phyloP scores from a whole-genome alignment of 1,284 basidiomycete genomes.

The Coriolopsis trogii region DNA sequence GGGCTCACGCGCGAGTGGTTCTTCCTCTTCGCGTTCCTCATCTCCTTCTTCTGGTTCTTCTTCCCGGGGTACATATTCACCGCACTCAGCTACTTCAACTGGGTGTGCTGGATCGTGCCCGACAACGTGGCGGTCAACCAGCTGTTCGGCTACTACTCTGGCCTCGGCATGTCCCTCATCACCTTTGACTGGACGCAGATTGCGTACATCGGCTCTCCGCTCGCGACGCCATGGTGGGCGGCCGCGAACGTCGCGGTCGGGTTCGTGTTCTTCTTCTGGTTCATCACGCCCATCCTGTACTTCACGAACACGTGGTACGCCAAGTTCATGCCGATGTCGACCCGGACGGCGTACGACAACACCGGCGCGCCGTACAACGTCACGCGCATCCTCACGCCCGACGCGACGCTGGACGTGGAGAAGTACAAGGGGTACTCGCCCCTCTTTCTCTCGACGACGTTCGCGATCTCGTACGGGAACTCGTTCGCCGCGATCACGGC shows the following conservation, averaged over 20 bases:
- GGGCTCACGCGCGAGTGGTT: slow-evolving; percentile 52
- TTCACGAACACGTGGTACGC: slow-evolving; percentile 43
- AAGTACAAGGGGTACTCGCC: slow-evolving; percentile 66
- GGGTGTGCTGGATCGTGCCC: slow-evolving; percentile 66
- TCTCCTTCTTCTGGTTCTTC: slow-evolving; percentile 35
- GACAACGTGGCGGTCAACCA: slow-evolving; percentile 73
- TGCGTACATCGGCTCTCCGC: slow-evolving; percentile 35
- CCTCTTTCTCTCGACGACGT: slow-evolving; percentile 56
- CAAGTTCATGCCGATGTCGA: slow-evolving; percentile 43
- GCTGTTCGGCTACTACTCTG: slow-evolving; percentile 77
- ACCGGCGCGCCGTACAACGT: slow-evolving; percentile 57
- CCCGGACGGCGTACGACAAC: slow-evolving; percentile 39
- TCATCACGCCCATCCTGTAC: slow-evolving; percentile 63
- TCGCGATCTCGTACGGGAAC: slow-evolving; percentile 58
- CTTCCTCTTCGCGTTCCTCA: slow-evolving; percentile 33
- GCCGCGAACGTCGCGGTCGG: slow-evolving; percentile 34
- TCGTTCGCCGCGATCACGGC: slow-evolving; percentile 60
- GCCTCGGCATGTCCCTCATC: slow-evolving; percentile 73
- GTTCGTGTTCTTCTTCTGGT: slow-evolving; percentile 47
- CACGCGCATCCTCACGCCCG: slow-evolving; percentile 45
- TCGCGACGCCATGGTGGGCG: slow-evolving; percentile 38
- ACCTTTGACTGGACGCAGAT: slow-evolving; percentile 45
- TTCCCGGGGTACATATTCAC: slow-evolving; percentile 53
- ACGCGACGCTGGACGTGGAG: slow-evolving; percentile 45
- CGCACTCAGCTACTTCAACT: slow-evolving; percentile 49